phyloP scores from a whole-genome alignment of 768 basidiomycete species.

The Lentinula aciculospora region DNA sequence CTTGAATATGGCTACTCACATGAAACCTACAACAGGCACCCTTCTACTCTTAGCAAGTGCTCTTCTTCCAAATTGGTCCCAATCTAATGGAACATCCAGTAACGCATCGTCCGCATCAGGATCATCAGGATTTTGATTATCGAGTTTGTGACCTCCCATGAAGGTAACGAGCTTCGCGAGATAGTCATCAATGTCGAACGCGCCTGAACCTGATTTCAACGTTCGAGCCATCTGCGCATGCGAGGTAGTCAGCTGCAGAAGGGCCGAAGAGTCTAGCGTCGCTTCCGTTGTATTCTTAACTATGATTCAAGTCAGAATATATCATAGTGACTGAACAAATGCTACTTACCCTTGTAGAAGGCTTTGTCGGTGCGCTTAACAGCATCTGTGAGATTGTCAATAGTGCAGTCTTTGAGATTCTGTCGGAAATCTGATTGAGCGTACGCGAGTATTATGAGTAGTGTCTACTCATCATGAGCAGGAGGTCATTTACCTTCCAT shows the following conservation, averaged over 20 bases:
- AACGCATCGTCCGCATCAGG: slow-evolving; percentile 35
- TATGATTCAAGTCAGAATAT: slow-evolving; percentile 15
- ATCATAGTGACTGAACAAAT: slow-evolving; percentile 4
- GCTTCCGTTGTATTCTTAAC: slow-evolving; percentile 86
- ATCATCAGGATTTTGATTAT: slow-evolving; percentile 44
- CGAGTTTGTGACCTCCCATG: slow-evolving; percentile 65
- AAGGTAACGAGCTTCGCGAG: slow-evolving; percentile 66
- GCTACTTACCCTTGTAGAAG: slow-evolving; percentile 52
- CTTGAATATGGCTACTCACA: slow-evolving; percentile 43
- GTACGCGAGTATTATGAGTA: slow-evolving; percentile 26
- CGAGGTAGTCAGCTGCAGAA: slow-evolving; percentile 56
- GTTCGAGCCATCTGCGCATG: slow-evolving; percentile 85
- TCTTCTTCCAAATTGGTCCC: slow-evolving; percentile 83
- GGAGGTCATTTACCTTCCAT: slow-evolving; percentile 51
- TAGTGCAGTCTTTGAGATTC: slow-evolving; percentile 50
- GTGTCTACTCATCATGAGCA: neutral
- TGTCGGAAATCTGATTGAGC: slow-evolving; percentile 15
- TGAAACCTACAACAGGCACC: slow-evolving; percentile 80
- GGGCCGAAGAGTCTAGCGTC: slow-evolving; percentile 79
- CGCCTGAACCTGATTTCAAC: slow-evolving; percentile 82
- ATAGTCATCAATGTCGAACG: slow-evolving; percentile 93
- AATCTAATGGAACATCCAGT: slow-evolving; percentile 49
- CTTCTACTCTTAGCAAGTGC: slow-evolving; percentile 77
- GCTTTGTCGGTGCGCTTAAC: slow-evolving; percentile 55
- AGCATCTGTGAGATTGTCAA: slow-evolving; percentile 49